A percentile compares a stretch with the other conserved stretches of the same genome.
Conservation (phyloP, 805 yeast species). For the Monosporozyma unispora region DNA sequence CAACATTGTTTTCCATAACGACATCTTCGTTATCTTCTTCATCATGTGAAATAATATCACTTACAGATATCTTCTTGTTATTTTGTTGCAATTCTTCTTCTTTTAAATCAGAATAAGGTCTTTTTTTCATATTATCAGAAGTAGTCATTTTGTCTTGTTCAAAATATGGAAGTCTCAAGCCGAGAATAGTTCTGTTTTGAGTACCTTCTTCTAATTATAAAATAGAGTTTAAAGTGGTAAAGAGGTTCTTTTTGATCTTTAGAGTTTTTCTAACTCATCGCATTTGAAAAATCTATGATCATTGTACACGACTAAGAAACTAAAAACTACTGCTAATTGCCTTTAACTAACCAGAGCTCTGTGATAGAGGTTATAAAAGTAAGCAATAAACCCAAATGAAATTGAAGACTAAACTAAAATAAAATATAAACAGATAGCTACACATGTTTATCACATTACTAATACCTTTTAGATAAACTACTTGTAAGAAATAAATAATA, state of each 20-base stretch:
- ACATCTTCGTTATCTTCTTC: slow-evolving; percentile 1
- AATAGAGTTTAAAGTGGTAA: background rate
- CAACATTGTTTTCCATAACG: background rate
- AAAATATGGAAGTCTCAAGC: too few species aligned
- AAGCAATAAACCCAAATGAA: too few species aligned
- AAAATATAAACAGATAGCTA: too few species aligned
- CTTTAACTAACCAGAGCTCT: background rate
- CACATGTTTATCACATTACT: too few species aligned
- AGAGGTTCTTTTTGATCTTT: background rate
- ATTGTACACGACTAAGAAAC: background rate
- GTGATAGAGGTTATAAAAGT: background rate
- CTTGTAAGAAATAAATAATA: too few species aligned
- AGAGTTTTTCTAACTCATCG: background rate
- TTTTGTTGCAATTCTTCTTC: background rate
- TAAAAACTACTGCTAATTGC: background rate
- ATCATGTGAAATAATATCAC: background rate
- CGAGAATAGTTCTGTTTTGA: background rate
- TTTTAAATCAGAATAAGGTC: slow-evolving; percentile 1
- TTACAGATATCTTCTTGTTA: background rate
- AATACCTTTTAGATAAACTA: too few species aligned
- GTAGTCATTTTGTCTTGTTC: background rate
- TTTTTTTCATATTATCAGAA: background rate
- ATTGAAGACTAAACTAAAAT: too few species aligned
- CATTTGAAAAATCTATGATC: background rate
- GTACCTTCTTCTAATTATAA: background rate